Evolutionary conservation across 768 basidiomycete species (phyloP).

Genomic region (Leccinellum albellum): DNA sequence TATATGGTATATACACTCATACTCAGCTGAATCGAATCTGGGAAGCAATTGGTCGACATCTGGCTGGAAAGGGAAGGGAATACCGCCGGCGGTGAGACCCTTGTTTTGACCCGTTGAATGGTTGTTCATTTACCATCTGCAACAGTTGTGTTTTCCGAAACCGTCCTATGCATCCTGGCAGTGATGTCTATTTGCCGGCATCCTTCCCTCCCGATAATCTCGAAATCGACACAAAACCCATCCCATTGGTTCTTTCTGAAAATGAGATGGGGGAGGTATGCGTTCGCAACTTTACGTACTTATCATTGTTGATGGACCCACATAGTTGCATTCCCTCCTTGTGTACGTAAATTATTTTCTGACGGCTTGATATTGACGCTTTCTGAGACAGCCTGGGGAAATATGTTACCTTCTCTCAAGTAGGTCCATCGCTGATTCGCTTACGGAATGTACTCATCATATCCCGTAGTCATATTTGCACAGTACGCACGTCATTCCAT

Average conservation of each 20-base stretch:
- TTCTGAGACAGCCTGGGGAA: conserved; percentile 30
- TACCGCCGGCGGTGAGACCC: conserved; percentile 47
- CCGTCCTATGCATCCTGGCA: conserved; percentile 31
- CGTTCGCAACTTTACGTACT: neutral
- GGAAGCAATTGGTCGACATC: conserved; percentile 42
- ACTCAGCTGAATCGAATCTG: conserved; percentile 46
- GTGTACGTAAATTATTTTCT: conserved; percentile 38
- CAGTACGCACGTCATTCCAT: conserved; percentile 8
- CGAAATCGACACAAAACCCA: conserved; percentile 12
- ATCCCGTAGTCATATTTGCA: conserved; percentile 18
- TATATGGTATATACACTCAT: conserved; percentile 52
- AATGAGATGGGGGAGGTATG: conserved; percentile 48
- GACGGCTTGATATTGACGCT: conserved; percentile 36
- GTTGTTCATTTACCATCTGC: neutral
- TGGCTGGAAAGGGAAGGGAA: conserved; percentile 43
- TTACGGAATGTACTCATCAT: conserved; percentile 36
- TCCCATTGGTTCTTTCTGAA: conserved; percentile 34
- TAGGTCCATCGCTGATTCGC: conserved; percentile 7
- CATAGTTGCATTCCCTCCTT: conserved; percentile 54
- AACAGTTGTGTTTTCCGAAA: conserved; percentile 47
- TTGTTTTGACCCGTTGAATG: neutral
- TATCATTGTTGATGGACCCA: neutral
- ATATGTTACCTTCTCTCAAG: conserved; percentile 30
- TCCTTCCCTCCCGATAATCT: conserved; percentile 43
- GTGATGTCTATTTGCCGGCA: conserved; percentile 46